Evolutionary conservation across 148 eudicot genomes (phyloP).

Genomic region (Rheum nobile): DNA sequence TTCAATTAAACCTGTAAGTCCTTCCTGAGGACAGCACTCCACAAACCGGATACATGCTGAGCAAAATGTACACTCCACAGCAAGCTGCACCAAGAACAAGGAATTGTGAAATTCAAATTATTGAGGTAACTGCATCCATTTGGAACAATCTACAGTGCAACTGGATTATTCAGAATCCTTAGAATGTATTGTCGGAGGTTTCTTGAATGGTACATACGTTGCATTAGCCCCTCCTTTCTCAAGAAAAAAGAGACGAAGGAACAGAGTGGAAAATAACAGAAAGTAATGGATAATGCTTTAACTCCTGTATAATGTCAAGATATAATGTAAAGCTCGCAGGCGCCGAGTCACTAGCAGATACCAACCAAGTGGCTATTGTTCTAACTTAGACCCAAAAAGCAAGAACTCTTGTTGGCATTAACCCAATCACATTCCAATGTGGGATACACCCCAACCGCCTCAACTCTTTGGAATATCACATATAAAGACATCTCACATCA

Average conservation of each 20-base stretch:
- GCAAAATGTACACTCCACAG: conserved; percentile 98
- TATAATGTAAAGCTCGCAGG: neutral
- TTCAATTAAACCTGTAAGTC: conserved; percentile 69
- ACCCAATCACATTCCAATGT: neutral
- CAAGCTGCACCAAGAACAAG: conserved; percentile 47
- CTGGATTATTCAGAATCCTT: neutral
- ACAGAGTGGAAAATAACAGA: neutral
- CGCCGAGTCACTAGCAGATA: neutral
- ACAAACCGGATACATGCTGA: conserved; percentile 98
- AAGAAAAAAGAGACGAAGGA: neutral
- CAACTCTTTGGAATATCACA: neutral
- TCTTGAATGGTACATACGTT: neutral
- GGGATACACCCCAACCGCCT: neutral
- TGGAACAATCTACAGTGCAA: neutral
- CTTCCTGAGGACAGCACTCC: conserved; percentile 97
- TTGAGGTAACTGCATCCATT: neutral
- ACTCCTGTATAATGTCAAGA: neutral
- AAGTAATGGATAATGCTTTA: neutral
- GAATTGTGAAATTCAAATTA: too few relatives aligned
- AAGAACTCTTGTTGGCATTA: neutral
- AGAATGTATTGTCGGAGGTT: neutral
- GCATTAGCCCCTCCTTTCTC: neutral
- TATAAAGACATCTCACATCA: neutral
- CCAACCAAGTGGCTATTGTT: neutral
- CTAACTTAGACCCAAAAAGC: neutral